Evolutionary conservation across 1,284 basidiomycete genomes (phyloP).

Genomic region (Ustilago shanxiensis): DNA sequence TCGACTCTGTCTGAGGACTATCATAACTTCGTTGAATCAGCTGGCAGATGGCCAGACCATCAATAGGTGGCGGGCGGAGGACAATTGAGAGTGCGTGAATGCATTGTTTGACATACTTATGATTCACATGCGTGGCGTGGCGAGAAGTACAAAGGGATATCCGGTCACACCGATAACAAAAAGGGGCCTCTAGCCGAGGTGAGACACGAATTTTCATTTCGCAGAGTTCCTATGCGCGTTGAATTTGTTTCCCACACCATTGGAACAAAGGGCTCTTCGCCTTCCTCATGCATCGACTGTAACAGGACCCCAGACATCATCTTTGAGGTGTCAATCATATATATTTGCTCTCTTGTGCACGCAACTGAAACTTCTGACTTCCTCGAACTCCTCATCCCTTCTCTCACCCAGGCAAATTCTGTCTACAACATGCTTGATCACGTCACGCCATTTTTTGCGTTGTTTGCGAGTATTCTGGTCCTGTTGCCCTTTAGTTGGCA

Average conservation of each 20-base stretch:
- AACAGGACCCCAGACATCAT: neutral
- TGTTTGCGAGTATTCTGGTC: constrained; percentile 4
- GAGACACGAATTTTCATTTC: neutral
- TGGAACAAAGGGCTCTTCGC: neutral
- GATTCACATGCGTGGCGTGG: neutral
- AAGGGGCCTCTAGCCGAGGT: neutral
- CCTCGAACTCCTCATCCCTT: neutral
- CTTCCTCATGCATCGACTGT: neutral
- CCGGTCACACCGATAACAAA: neutral
- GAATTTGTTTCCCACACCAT: neutral
- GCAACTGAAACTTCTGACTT: neutral
- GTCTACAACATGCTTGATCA: constrained; percentile 19
- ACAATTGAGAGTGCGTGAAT: neutral
- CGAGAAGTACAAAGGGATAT: neutral
- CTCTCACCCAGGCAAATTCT: neutral
- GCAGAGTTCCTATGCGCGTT: neutral
- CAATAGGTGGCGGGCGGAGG: no score
- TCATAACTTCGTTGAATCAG: no score
- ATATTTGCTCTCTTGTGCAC: neutral
- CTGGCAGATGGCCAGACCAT: no score
- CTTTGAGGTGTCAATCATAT: neutral
- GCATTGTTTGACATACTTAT: neutral
- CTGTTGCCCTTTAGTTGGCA: constrained; percentile 27
- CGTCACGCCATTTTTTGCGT: constrained; percentile 18
- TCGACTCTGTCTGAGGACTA: no score